These are phyloP conservation scores for Immersiporthe knoxdaviesiana DNA, from an alignment of 2,329 filamentous ascomycete species.

Conservation along the genomic window DNA sequence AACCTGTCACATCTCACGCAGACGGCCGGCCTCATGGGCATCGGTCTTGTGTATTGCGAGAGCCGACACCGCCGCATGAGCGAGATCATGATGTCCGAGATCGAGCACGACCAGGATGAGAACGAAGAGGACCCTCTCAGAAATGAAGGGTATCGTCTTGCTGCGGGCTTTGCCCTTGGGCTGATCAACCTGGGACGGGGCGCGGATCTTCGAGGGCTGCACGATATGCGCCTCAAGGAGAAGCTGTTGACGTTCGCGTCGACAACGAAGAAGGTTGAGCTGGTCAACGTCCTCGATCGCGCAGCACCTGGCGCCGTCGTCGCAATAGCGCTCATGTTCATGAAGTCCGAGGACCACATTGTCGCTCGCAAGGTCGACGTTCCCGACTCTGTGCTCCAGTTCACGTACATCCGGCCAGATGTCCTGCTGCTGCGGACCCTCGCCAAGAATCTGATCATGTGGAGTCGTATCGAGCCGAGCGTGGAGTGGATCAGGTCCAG, in stretches of 20 bases:
- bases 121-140: constrained; percentile 85
- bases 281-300: constrained; percentile 91
- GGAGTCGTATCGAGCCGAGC: constrained; percentile 77
- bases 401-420: constrained; percentile 94
- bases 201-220: constrained; percentile 81
- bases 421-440: constrained; percentile 88
- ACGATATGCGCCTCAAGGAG: constrained; percentile 92
- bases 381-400: constrained; percentile 86
- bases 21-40: constrained; percentile 95
- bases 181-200: constrained; percentile 95
- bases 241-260: constrained; percentile 84
- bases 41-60: constrained; percentile 89
- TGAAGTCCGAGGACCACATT: constrained; percentile 90
- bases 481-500: constrained; percentile 76
- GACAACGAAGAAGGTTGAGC: constrained; percentile 84
- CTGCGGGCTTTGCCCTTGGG: constrained; percentile 89
- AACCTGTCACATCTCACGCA: constrained; percentile 93
- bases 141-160: constrained; percentile 94
- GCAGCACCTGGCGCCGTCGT: constrained; percentile 92
- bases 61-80: constrained; percentile 98
- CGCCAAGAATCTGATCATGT: constrained; percentile 89
- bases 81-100: constrained; percentile 97
- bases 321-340: constrained; percentile 88
- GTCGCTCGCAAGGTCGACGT: constrained; percentile 92
- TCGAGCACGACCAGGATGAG: constrained; percentile 80